Evolutionary conservation across 495 filamentous ascomycete species (phyloP).

Genomic region (Bacidia gigantensis): DNA sequence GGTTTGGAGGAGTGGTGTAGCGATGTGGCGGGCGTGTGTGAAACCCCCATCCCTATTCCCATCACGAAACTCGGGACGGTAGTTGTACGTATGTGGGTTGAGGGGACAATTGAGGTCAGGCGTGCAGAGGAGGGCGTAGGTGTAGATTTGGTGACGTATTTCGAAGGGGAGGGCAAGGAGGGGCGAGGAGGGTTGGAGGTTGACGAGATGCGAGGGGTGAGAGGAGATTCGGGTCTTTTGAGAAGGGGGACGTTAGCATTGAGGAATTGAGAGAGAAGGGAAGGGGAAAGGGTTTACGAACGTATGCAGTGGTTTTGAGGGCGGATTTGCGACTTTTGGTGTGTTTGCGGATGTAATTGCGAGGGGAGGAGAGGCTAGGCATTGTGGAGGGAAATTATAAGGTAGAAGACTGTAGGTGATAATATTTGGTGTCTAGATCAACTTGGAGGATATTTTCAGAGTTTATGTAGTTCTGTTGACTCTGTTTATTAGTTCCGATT

Average conservation of each 20-base stretch:
- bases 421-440: no score
- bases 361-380: background rate
- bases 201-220: slow-evolving; percentile 1
- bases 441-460: no score
- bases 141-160: slow-evolving; percentile 20
- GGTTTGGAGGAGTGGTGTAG: slow-evolving; percentile 17
- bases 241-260: background rate
- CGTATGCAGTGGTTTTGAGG: background rate
- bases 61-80: slow-evolving; percentile 13
- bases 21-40: slow-evolving; percentile 14
- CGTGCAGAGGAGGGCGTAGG: slow-evolving; percentile 17
- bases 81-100: slow-evolving; percentile 16
- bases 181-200: slow-evolving; percentile 17
- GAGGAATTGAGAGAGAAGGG: background rate
- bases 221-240: background rate
- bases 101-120: slow-evolving; percentile 16
- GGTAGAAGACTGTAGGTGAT: no score
- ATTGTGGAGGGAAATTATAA: no score
- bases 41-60: background rate
- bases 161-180: slow-evolving; percentile 24
- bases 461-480: no score
- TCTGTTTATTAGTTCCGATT: no score
- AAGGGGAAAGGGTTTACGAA: background rate
- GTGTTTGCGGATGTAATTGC: background rate
- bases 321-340: background rate